Evolutionary conservation across 108 stramenopile species (phyloP).

Genomic region (Skeletonema potamos): DNA sequence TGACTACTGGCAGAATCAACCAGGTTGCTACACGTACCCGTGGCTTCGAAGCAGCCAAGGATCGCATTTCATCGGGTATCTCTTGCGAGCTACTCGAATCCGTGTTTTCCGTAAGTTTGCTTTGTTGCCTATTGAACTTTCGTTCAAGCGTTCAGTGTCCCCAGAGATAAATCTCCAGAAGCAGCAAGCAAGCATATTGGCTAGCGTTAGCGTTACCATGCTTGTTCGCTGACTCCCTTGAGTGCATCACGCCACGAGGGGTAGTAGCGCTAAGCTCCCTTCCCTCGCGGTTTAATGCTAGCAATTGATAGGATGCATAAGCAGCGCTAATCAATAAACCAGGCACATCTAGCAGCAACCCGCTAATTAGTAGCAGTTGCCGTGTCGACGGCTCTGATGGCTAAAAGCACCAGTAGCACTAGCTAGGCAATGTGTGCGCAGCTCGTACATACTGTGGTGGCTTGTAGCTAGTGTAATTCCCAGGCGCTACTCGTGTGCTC

Average conservation of each 20-base stretch:
- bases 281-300: constrained; percentile 5
- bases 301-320: constrained; percentile 12
- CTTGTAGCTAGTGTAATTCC: too few relatives aligned
- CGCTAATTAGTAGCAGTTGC: neutral
- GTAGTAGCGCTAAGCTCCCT: neutral
- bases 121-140: neutral
- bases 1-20: constrained; percentile 99
- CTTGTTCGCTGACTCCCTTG: neutral
- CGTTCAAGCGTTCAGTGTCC: too few relatives aligned
- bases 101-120: neutral
- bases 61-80: neutral
- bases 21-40: constrained; percentile 83
- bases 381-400: too few relatives aligned
- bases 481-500: too few relatives aligned
- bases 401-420: too few relatives aligned
- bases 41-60: constrained; percentile 9
- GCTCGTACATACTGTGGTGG: too few relatives aligned
- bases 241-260: neutral
- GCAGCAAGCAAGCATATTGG: neutral
- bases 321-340: constrained; percentile 18
- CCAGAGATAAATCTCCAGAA: neutral
- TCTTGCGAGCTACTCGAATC: neutral
- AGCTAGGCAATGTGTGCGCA: too few relatives aligned
- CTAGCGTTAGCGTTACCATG: neutral
- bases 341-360: neutral